phyloP scores from a whole-genome alignment of 2,329 filamentous ascomycete genomes.

The Clonostachys solani region DNA sequence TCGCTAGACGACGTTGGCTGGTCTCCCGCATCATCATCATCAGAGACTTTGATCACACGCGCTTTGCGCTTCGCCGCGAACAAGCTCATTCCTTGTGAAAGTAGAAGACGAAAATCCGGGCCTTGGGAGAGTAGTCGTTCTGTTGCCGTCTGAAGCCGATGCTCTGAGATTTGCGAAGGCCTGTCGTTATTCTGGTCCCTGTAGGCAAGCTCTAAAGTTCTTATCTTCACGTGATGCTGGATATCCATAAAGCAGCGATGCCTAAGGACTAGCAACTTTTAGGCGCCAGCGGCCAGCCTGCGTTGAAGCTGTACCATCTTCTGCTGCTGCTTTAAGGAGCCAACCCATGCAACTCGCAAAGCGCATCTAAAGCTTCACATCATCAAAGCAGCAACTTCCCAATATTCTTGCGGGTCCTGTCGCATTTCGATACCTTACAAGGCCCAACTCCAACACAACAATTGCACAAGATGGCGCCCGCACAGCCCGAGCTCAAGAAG shows the following conservation, averaged over 20 bases:
- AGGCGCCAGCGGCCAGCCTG: no score
- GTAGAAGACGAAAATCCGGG: not conserved
- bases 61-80: slow-evolving; percentile 63
- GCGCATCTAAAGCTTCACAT: slow-evolving; percentile 18
- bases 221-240: slow-evolving; percentile 45
- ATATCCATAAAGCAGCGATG: slow-evolving; percentile 8
- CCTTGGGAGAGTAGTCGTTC: no score
- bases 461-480: slow-evolving; percentile 81
- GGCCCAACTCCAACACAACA: slow-evolving; percentile 3
- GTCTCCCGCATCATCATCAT: slow-evolving; percentile 50
- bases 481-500: slow-evolving; percentile 98
- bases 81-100: slow-evolving; percentile 39
- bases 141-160: no score
- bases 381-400: slow-evolving; percentile 11
- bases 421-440: no score
- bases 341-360: not conserved
- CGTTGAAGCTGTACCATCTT: no score
- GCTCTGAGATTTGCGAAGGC: no score
- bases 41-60: slow-evolving; percentile 69
- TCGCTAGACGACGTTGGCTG: slow-evolving; percentile 12
- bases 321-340: not conserved
- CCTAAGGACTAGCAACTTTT: no score
- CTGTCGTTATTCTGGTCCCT: no score
- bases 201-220: slow-evolving; percentile 14
- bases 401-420: no score